phyloP scores from a whole-genome alignment of 495 filamentous ascomycete species.

The Tetracladium marchalianum region DNA sequence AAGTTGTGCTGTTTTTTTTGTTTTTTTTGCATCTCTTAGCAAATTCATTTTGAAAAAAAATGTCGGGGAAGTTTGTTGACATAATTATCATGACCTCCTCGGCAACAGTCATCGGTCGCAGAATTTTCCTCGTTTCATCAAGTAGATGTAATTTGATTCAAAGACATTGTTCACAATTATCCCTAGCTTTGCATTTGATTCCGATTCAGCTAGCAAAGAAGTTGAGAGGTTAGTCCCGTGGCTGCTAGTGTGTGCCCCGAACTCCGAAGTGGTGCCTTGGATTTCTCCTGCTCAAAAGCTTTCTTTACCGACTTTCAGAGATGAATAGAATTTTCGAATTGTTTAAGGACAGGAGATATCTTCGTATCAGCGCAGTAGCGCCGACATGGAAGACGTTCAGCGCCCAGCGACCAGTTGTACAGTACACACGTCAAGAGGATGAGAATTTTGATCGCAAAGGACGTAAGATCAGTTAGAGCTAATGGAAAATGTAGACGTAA shows the following conservation, averaged over 20 bases:
- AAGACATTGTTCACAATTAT: constrained; percentile 4
- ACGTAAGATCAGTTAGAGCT: constrained; percentile 4
- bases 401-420: background rate
- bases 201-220: constrained; percentile 9
- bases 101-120: constrained; percentile 1
- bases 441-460: constrained; percentile 7
- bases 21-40: too few relatives aligned
- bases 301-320: constrained; percentile 9
- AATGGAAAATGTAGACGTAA: too few relatives aligned
- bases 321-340: constrained; percentile 11
- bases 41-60: too few relatives aligned
- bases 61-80: too few relatives aligned
- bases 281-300: constrained; percentile 8
- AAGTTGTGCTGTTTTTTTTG: too few relatives aligned
- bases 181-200: constrained; percentile 2
- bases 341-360: constrained; percentile 5
- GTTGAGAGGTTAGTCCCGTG: constrained; percentile 9
- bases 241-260: constrained; percentile 12
- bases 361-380: constrained; percentile 4
- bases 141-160: too few relatives aligned
- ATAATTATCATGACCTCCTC: constrained; percentile 8
- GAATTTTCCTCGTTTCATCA: constrained; percentile 6
- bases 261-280: background rate
- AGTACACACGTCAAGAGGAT: constrained; percentile 3
- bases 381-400: constrained; percentile 9